Evolutionary conservation across 1,284 basidiomycete genomes (phyloP), one percentile per base, ranked within the genome.

Genomic region (Mycena sp.): DNA sequence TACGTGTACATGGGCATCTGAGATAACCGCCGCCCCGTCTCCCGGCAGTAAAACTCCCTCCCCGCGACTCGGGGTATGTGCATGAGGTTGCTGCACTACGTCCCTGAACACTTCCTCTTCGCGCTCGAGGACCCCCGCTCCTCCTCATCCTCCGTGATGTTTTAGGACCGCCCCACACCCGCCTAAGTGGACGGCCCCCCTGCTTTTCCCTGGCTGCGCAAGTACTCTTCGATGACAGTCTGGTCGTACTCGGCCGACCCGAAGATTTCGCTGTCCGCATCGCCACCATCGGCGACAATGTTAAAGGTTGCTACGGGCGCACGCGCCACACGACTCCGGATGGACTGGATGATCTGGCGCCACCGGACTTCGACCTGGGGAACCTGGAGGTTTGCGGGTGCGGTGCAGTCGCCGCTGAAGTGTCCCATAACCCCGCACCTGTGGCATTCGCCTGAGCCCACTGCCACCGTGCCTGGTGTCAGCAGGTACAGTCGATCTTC

Each of bases 131-230:
- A 50, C 56, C 45, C 29, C 19, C n/a, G 25, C 45, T 50, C 45
- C 40, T 49, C 35, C 38, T 19, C n/a, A n/a, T n/a, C 30, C 17
- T n/a, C 11, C 17, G n/a, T 29, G 16, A 2, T 30, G 30, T 19
- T 49, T 28, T 7, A 26, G 52, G 60, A 16, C 48, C 56, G 56
- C 50, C 56, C 29, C 28, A n/a, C 50, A 14, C 19, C n/a, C n/a
- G n/a, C n/a, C n/a, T n/a, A n/a, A n/a, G n/a, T n/a, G n/a, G n/a
- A n/a, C n/a, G n/a, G n/a, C 51, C 58, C 58, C 19, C 21, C 19
- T 23, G 12, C 50, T 46, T 61, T 61, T 61, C 54, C 61, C 61
- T 44, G 38, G n/a, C 23, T 29, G 1, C 30, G 38, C n/a, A 48
- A 21, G 51, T 44, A 44, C 35, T 44, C 41, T n/a, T 28, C 46